Evolutionary conservation across 2,329 filamentous ascomycete species (phyloP).

Genomic region (Ceratocystis huliohia): DNA sequence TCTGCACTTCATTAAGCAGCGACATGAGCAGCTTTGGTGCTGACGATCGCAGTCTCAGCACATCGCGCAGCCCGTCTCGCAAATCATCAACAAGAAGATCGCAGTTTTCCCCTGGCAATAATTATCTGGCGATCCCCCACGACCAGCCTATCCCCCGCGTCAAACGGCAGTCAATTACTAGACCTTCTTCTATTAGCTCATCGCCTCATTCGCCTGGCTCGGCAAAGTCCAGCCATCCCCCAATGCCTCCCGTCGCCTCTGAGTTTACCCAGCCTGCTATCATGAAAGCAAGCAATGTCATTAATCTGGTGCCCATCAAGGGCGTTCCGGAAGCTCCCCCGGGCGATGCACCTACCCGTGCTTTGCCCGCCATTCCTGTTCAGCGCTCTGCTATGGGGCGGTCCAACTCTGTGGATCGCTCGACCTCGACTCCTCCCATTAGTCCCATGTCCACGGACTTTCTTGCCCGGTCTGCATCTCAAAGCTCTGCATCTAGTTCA

Average conservation of each 20-base stretch:
- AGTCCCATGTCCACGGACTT: constrained; percentile 42
- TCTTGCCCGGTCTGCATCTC: constrained; percentile 32
- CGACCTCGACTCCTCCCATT: constrained; percentile 39
- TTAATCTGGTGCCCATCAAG: constrained; percentile 9
- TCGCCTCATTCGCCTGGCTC: constrained; percentile 24
- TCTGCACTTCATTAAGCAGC: constrained; percentile 20
- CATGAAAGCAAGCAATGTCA: constrained; percentile 10
- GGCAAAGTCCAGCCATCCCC: constrained; percentile 9
- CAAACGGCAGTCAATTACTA: constrained; percentile 25
- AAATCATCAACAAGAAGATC: constrained; percentile 31
- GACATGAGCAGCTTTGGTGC: constrained; percentile 15
- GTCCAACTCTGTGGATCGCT: constrained; percentile 30
- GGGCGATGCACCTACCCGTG: constrained; percentile 18
- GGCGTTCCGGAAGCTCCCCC: constrained; percentile 9
- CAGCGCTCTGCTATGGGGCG: constrained; percentile 16
- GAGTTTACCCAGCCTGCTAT: constrained; percentile 7
- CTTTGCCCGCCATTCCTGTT: constrained; percentile 14
- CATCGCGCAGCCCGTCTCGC: constrained; percentile 23
- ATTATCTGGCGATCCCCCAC: constrained; percentile 34
- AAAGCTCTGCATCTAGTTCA: constrained; percentile 29
- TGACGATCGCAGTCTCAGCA: constrained; percentile 12
- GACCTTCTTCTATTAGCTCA: constrained; percentile 22
- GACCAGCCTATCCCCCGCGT: constrained; percentile 17
- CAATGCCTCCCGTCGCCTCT: constrained; percentile 5
- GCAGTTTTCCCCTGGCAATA: constrained; percentile 32